These are phyloP conservation scores for Trichosanthes truncata DNA, from an alignment of 306 rosid species.

Conservation along the genomic window DNA sequence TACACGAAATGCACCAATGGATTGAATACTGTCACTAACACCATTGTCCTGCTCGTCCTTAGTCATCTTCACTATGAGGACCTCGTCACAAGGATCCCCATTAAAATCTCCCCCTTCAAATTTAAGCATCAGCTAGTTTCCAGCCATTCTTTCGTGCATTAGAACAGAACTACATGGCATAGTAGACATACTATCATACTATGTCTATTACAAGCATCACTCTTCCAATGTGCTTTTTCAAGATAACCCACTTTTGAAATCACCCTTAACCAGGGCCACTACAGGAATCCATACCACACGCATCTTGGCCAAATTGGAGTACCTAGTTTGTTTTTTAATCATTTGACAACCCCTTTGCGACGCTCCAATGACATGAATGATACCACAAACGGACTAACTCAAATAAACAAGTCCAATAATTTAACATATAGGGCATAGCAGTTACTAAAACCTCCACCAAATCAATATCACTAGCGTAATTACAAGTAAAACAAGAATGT, in stretches of 20 bases:
- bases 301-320: background rate
- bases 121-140: background rate
- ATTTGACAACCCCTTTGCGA: background rate
- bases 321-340: background rate
- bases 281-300: background rate
- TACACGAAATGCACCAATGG: background rate
- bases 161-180: background rate
- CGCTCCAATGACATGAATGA: background rate
- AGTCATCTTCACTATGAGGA: background rate
- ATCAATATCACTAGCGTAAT: background rate
- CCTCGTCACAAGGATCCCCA: background rate
- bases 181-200: background rate
- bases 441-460: background rate
- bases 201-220: background rate
- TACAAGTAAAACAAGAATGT: background rate
- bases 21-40: background rate
- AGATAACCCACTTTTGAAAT: background rate
- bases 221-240: background rate
- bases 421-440: background rate
- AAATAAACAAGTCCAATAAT: background rate
- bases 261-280: background rate
- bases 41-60: background rate
- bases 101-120: background rate
- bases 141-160: background rate
- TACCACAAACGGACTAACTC: background rate